phyloP scores from a whole-genome alignment of 1,284 basidiomycete genomes.

The Calocybe gambosa region DNA sequence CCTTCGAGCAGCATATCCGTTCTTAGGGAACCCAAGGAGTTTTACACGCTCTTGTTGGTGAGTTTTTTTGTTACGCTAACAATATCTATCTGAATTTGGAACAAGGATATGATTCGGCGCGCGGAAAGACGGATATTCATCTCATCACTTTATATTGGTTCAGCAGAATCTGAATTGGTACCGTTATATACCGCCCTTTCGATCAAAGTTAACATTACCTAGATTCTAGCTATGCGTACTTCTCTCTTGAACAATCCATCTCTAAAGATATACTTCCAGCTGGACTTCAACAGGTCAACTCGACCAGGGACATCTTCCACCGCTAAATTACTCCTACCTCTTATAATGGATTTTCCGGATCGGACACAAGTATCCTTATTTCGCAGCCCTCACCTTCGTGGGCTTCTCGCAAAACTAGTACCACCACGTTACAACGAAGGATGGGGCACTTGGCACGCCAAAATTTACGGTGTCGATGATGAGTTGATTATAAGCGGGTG shows the following conservation, averaged over 20 bases:
- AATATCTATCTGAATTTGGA: slow-evolving; percentile 3
- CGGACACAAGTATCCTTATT: slow-evolving; percentile 79
- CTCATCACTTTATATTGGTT: slow-evolving; percentile 80
- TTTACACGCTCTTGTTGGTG: slow-evolving; percentile 35
- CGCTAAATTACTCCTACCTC: slow-evolving; percentile 66
- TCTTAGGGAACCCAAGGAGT: slow-evolving; percentile 34
- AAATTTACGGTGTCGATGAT: slow-evolving; percentile 92
- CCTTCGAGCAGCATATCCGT: slow-evolving; percentile 30
- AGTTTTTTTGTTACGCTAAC: slow-evolving; percentile 8
- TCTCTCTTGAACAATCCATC: slow-evolving; percentile 55
- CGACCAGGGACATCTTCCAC: slow-evolving; percentile 76
- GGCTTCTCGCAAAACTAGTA: slow-evolving; percentile 69
- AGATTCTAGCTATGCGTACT: slow-evolving; percentile 65
- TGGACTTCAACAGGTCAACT: slow-evolving; percentile 91
- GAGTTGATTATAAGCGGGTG: slow-evolving; percentile 92
- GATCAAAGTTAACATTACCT: not conserved
- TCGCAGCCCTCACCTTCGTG: slow-evolving; percentile 79
- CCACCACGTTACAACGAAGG: slow-evolving; percentile 96
- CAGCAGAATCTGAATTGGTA: slow-evolving; percentile 64
- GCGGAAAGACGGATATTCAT: slow-evolving; percentile 79
- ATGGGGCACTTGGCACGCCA: slow-evolving; percentile 98
- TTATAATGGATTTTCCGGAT: slow-evolving; percentile 67
- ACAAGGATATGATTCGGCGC: slow-evolving; percentile 65
- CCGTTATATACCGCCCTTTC: slow-evolving; percentile 14
- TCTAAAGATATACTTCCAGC: slow-evolving; percentile 69